Evolutionary conservation across 2,329 filamentous ascomycete species (phyloP), one percentile per base, ranked within the genome.

Genomic region (Fusarium clavum): DNA sequence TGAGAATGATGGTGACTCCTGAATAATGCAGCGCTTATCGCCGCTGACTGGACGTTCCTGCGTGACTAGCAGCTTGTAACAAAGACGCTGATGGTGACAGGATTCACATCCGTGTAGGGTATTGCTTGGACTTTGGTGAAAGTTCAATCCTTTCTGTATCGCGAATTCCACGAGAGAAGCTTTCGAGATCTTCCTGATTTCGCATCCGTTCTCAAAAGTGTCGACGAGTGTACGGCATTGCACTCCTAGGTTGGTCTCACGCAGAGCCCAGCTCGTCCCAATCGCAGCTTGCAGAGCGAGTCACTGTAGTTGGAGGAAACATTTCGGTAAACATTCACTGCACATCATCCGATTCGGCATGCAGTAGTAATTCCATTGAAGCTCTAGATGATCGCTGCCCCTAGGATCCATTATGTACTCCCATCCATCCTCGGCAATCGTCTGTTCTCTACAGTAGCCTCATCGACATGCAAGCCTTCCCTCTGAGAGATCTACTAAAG

Each of bases 1-100:
- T n/a, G 0, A 3, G 11, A 11, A 6, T 6, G 5, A n/a, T n/a
- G 18, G 18, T n/a, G 10, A 38, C 1, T n/a, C 1, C 0, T n/a
- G 10, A 2, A 11, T 12, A 38, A 2, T n/a, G 18, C 6, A n/a
- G 34, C 6, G 34, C 18, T 38, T 38, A n/a, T 12, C 4, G 18
- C 18, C 18, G 34, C 34, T 38, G 34, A 38, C 34, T n/a, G 34
- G 10, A 2, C 11, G 10, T 12, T 38, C 34, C 34, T 38, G 34
- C 34, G 10, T 0, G 34, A n/a, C 18, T 38, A 7, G 34, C 34
- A 38, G 34, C 10, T n/a, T 38, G 34, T 38, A 12, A n/a, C 5
- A n/a, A 18, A 38, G 34, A 38, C 18, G 18, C 34, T 38, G 3
- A 4, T n/a, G 3, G 34, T n/a, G 5, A 38, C 18, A n/a, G 18